Conservation (phyloP, 2,329 filamentous ascomycete species). For the Aurifilum marmelostoma region DNA sequence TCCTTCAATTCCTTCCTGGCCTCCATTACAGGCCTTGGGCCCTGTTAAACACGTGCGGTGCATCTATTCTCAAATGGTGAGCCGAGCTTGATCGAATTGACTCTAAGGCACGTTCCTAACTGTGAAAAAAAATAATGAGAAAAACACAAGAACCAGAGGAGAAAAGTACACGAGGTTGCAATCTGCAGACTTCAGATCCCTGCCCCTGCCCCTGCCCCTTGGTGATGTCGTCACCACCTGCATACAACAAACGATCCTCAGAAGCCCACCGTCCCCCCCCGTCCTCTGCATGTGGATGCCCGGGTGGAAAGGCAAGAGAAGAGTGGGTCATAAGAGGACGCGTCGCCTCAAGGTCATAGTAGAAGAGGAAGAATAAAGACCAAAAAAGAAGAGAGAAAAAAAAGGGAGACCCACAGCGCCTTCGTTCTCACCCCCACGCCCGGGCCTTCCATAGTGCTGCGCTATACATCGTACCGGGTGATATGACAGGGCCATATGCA, state of each 20-base stretch:
- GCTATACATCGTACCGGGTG: background rate
- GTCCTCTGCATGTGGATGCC: slow-evolving; percentile 1
- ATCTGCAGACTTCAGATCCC: background rate
- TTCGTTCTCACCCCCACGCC: background rate
- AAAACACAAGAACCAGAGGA: background rate
- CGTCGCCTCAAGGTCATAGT: background rate
- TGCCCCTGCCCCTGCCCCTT: background rate
- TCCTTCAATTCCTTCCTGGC: background rate
- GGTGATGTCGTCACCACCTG: background rate
- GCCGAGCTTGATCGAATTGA: background rate
- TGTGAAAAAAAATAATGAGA: background rate
- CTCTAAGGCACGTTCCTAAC: no score
- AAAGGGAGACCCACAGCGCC: background rate
- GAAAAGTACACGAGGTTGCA: background rate
- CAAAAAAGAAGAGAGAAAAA: background rate
- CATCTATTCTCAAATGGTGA: background rate
- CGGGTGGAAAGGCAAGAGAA: background rate
- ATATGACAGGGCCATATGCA: background rate
- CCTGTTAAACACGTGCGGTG: background rate
- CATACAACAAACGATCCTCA: background rate
- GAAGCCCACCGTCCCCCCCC: background rate
- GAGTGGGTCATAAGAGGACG: background rate
- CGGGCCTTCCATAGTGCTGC: background rate
- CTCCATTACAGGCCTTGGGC: background rate
- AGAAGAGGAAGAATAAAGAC: no score